Evolutionary conservation across 345 rosid genomes (phyloP).

Genomic region (Syzygium oleosum): DNA sequence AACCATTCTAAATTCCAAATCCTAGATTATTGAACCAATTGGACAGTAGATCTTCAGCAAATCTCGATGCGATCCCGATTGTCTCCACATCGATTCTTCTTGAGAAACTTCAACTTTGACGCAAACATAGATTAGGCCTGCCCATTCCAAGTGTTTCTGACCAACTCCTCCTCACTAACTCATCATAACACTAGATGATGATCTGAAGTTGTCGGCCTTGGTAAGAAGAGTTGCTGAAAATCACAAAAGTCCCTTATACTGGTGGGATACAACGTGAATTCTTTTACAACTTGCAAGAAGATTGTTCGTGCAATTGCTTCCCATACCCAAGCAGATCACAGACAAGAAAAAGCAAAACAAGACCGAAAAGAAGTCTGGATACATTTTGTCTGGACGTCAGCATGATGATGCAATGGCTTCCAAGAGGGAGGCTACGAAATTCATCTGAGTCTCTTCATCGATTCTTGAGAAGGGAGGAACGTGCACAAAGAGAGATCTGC

Average conservation of each 20-base stretch:
- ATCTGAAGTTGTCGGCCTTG: not conserved
- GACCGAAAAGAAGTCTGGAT: not conserved
- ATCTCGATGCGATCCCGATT: not conserved
- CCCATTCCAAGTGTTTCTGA: not conserved
- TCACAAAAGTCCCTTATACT: not conserved
- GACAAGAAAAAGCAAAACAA: not conserved
- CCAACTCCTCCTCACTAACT: not conserved
- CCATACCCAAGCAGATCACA: not conserved
- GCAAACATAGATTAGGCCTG: too few relatives aligned
- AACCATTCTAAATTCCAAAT: not conserved
- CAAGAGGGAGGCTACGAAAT: slow-evolving; percentile 70
- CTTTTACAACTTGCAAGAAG: not conserved
- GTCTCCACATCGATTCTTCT: not conserved
- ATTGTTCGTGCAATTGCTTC: not conserved
- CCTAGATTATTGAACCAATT: not conserved
- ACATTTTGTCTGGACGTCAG: not conserved
- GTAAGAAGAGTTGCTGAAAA: not conserved
- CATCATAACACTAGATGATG: not conserved
- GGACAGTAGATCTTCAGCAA: not conserved
- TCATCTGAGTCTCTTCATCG: slow-evolving; percentile 90
- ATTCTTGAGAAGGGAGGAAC: slow-evolving; percentile 89
- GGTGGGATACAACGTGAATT: not conserved
- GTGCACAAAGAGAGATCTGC: slow-evolving; percentile 77
- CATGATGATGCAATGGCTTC: slow-evolving; percentile 53
- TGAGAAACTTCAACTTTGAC: not conserved